Base-by-base conservation (phyloP, 2,329 filamentous ascomycete genomes). In the Colletotrichum magnum region DNA sequence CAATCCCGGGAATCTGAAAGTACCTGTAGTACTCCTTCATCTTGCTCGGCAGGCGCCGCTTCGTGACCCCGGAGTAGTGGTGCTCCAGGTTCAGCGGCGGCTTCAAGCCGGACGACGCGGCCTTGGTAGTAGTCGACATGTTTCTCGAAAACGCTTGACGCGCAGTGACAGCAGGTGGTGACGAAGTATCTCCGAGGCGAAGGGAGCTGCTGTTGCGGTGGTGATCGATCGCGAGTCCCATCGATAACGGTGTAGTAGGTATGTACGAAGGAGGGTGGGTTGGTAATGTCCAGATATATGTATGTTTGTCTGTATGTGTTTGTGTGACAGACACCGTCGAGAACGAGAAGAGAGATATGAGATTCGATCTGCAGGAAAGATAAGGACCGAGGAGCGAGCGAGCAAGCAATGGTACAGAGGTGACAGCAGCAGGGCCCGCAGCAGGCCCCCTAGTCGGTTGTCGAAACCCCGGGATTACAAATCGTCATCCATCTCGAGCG, bases 21-120 rank as follows among this genome's bases (percentile, higher is more conserved):
- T 93, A 97, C 80, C 94, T 94, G 85, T 97, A 97, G 79, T 95
- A 94, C 45, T 86, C 77, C 84, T 97, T 97, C 78, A 97, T 87
- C 51, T 84, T 84, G 76, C 90, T 96, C 6, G 88, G 83, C 6
- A 83, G 74, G 9, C 94, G 87, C 54, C 88, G 86, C 75, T 87
- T 90, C 56, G 94, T 92, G 52, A 89, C 85, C 66, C 89, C 84
- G 1, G 93, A 95, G 74, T 91, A 92, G 77, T 95, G 92, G 78
- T 97, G 93, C 73, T 90, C 92, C 70, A 97, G 85, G 79, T 97
- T 92, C 73, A 90, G 83, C 6, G 95, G 94, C 66, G 72, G 72
- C 43, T 43, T 54, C 61, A 63, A 39, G 15, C 18, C 43, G 21
- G 68, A 58, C n/a, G 58, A 39, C 28, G 28, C 2, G 39, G 68